These are phyloP conservation scores for Silybum marianum DNA, from an alignment of 129 eudicot genomes.

Conservation along the genomic window DNA sequence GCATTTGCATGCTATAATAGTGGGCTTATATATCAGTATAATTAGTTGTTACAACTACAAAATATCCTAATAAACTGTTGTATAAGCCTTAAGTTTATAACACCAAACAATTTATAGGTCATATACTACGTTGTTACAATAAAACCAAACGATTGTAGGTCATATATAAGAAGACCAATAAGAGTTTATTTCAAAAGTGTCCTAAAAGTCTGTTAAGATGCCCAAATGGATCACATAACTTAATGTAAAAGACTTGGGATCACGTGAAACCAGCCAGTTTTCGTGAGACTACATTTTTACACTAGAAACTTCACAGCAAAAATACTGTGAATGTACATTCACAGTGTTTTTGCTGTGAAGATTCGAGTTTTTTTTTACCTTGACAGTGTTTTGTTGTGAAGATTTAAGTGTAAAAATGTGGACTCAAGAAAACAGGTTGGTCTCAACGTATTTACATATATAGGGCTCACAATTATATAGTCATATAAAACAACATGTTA, in stretches of 20 bases:
- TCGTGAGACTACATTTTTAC: too few relatives aligned
- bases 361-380: too few relatives aligned
- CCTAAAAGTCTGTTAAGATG: neutral
- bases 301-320: too few relatives aligned
- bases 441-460: neutral
- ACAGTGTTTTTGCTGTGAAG: too few relatives aligned
- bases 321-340: too few relatives aligned
- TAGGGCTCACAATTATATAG: neutral
- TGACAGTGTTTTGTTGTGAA: too few relatives aligned
- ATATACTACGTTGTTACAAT: neutral
- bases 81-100: neutral
- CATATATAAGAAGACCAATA: neutral
- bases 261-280: too few relatives aligned
- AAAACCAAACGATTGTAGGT: neutral
- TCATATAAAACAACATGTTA: neutral
- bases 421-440: too few relatives aligned
- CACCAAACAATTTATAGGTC: neutral
- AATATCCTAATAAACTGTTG: neutral
- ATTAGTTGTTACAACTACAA: neutral
- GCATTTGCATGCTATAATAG: constrained; percentile 15
- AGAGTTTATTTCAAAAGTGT: neutral
- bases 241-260: too few relatives aligned
- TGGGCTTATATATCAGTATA: constrained; percentile 7
- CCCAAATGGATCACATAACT: neutral
- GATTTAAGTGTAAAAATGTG: too few relatives aligned